Evolutionary conservation across 2,329 filamentous ascomycete species (phyloP).

Genomic region (Fusarium sp.): DNA sequence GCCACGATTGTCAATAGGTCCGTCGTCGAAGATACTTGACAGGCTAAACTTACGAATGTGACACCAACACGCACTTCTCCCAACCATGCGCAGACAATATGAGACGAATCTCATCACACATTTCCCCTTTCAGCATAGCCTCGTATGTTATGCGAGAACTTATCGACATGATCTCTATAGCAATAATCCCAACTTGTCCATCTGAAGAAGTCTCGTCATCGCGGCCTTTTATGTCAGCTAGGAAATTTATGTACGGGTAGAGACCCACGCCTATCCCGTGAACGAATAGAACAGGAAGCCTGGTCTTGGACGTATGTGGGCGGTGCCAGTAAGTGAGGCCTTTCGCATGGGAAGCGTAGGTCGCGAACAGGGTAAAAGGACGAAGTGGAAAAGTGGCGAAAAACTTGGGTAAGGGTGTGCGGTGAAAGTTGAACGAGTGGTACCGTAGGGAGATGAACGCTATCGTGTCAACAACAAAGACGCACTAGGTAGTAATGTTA

Average conservation of each 20-base stretch:
- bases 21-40: too few relatives aligned
- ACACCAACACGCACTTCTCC: conserved; percentile 64
- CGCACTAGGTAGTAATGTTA: conserved; percentile 49
- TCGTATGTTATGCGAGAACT: conserved; percentile 67
- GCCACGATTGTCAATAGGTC: too few relatives aligned
- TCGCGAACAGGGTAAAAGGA: conserved; percentile 60
- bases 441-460: conserved; percentile 50
- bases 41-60: conserved; percentile 60
- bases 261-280: conserved; percentile 70
- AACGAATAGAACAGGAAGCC: conserved; percentile 70
- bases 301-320: conserved; percentile 68
- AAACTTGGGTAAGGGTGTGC: conserved; percentile 52
- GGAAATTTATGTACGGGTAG: conserved; percentile 67
- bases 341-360: conserved; percentile 59
- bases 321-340: conserved; percentile 70
- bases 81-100: conserved; percentile 65
- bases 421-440: conserved; percentile 62
- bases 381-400: conserved; percentile 66
- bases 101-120: conserved; percentile 63
- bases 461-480: conserved; percentile 61
- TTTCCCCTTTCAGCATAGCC: conserved; percentile 60
- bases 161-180: conserved; percentile 69
- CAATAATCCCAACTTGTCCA: conserved; percentile 68
- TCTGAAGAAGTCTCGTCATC: conserved; percentile 51
- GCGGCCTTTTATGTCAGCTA: conserved; percentile 62